Conservation (phyloP, 176 grass and related monocot species). For the Rhipidocladum racemiflorum region DNA sequence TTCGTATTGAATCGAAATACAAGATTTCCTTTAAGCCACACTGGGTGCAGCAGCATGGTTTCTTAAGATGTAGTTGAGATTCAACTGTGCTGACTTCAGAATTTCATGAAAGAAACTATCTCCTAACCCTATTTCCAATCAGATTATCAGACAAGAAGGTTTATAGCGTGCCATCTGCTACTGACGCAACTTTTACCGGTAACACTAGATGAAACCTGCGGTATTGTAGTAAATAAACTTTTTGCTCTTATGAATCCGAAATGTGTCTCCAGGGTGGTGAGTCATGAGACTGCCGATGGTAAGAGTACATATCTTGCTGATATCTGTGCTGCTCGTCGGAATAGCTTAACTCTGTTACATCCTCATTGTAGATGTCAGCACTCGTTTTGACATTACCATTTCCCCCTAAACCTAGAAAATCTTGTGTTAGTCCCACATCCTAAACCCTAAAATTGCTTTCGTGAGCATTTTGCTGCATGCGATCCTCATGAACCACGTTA, state of each 20-base stretch:
- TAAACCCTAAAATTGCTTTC: not conserved
- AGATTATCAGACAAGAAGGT: not conserved
- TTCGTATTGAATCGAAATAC: slow-evolving; percentile 26
- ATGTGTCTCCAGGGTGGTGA: not conserved
- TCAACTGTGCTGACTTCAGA: slow-evolving; percentile 13
- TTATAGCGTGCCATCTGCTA: not conserved
- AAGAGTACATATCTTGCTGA: slow-evolving; percentile 21
- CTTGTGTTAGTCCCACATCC: slow-evolving; percentile 31
- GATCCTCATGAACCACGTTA: slow-evolving; percentile 9
- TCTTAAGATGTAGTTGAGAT: not conserved
- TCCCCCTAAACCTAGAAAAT: slow-evolving; percentile 35
- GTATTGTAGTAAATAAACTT: slow-evolving; percentile 17
- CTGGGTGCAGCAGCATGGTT: not conserved
- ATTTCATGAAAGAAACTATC: not conserved
- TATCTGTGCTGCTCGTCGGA: slow-evolving; percentile 13
- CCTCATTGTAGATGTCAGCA: not conserved
- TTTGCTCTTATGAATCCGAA: not conserved
- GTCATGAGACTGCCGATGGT: slow-evolving; percentile 2
- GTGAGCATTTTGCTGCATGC: slow-evolving; percentile 19
- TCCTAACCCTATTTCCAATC: not conserved
- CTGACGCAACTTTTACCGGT: not conserved
- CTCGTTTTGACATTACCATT: not conserved
- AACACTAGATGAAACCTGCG: slow-evolving; percentile 17
- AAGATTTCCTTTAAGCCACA: not conserved
- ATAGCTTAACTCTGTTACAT: slow-evolving; percentile 24